Conservation (phyloP, 2,329 filamentous ascomycete genomes). For the Paracorniculantispora psalliotae region DNA sequence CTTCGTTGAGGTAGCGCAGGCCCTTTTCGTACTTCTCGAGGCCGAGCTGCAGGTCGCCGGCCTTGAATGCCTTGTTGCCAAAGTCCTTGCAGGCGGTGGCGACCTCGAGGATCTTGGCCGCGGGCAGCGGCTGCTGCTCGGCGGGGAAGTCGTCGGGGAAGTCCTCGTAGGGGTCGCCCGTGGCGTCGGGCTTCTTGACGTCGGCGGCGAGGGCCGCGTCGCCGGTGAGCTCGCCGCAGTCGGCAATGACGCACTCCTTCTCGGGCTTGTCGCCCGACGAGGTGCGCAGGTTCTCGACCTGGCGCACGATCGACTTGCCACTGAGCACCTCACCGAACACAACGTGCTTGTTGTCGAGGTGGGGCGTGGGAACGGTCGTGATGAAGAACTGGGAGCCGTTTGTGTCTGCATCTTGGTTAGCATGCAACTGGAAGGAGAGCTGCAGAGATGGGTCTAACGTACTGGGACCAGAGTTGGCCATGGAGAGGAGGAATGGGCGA, state of each 20-base stretch:
- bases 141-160: conserved; percentile 78
- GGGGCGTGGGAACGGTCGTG: conserved; percentile 90
- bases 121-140: conserved; percentile 56
- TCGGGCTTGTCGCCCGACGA: conserved; percentile 71
- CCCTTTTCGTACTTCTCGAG: conserved; percentile 94
- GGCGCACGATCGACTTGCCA: conserved; percentile 85
- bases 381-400: conserved; percentile 99
- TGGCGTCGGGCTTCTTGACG: conserved; percentile 67
- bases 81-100: conserved; percentile 82
- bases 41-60: conserved; percentile 61
- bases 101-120: conserved; percentile 68
- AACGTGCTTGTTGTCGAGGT: conserved; percentile 94
- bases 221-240: conserved; percentile 81
- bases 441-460: conserved; percentile 27
- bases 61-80: conserved; percentile 90
- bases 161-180: conserved; percentile 91
- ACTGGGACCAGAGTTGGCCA: conserved; percentile 96
- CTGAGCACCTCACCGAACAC: conserved; percentile 93
- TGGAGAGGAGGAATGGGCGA: conserved; percentile 87
- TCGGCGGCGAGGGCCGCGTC: conserved; percentile 62
- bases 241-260: conserved; percentile 66
- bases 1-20: conserved; percentile 81
- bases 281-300: conserved; percentile 80
- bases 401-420: conserved; percentile 49
- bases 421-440: not conserved